Evolutionary conservation across 257 asterid genomes (phyloP), one percentile per base, ranked within the genome.

Genomic region (Scutellaria barbata): DNA sequence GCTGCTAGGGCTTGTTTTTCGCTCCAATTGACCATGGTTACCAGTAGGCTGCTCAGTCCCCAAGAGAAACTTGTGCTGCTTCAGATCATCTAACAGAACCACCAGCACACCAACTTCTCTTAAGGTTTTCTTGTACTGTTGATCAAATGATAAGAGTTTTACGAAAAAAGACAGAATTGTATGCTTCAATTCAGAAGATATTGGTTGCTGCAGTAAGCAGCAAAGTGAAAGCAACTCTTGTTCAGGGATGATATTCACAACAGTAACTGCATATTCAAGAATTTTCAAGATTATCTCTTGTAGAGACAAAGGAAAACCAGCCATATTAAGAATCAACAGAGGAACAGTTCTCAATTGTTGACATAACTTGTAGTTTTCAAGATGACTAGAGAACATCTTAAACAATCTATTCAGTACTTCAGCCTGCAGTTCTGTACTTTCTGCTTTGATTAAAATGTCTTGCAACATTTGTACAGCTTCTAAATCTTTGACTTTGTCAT

Each of bases 71-170:
- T 81, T 90, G 74, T 92, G 95, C 84, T 90, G 96, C 87, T 89
- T 92, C 71, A 95, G 85, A 87, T 95, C 99, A 82, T 95, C 99
- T 71, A 95, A 80, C 71, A 95, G 80, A 82, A 95, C 96, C 86
- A 92, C 99, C 82, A 95, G 84, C 74, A 95, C 95, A 61, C 99
- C 99, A 79, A 92, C 97, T 82, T 95, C 98, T 77, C 99, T 87
- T 46, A 95, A 87, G 42, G 92, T 88, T 82, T 87, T 95, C 85
- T 92, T 95, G 89, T 95, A 95, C 69, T 89, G 99, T 84, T 87
- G 98, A 83, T 95, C 97, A 70, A 95, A 95, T 66, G 99, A 95
- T 70, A 92, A 79, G 69, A 95, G 97, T 74, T 95, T 95, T 50
- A 89, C 96, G n/a, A 95, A 90, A 82, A 92, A 95, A 16, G 97